A percentile compares a stretch with the other conserved stretches of the same genome.
phyloP scores from a whole-genome alignment of 495 filamentous ascomycete genomes.

The Pseudomonodictys pantanalensis region DNA sequence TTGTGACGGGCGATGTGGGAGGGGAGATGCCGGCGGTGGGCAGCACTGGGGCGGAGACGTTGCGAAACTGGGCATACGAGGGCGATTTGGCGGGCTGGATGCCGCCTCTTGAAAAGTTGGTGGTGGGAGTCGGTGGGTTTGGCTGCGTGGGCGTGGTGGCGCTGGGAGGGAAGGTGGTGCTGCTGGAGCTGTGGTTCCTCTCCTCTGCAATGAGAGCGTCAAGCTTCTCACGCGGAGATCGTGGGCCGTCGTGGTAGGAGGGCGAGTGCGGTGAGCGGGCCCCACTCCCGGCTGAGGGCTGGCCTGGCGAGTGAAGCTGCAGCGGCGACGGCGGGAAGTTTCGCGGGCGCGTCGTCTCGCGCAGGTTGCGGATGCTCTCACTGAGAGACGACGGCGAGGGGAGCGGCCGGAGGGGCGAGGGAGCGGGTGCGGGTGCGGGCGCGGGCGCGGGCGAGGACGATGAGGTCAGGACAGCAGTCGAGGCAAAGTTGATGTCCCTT shows the following conservation, averaged over 20 bases:
- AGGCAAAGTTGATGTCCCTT: neutral
- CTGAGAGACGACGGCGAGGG: constrained; percentile 16
- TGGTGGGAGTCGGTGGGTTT: constrained; percentile 6
- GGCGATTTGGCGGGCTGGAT: constrained; percentile 10
- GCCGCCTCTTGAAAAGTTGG: constrained; percentile 9
- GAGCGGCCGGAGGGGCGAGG: neutral
- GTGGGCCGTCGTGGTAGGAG: constrained; percentile 30
- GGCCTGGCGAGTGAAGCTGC: constrained; percentile 2
- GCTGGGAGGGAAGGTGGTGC: too few species aligned
- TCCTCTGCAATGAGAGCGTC: constrained; percentile 37
- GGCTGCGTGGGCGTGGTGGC: constrained; percentile 19
- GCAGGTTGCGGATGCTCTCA: constrained; percentile 27
- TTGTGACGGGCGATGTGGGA: constrained; percentile 34
- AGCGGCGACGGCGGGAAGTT: constrained; percentile 16
- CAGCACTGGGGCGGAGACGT: constrained; percentile 37
- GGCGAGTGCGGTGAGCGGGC: constrained; percentile 15
- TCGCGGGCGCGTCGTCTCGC: constrained; percentile 20
- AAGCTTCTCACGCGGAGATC: constrained; percentile 37
- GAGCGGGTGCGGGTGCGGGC: neutral
- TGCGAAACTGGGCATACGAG: constrained; percentile 36
- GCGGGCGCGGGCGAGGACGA: neutral
- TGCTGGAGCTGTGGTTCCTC: constrained; percentile 4
- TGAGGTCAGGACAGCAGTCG: neutral
- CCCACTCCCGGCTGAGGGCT: neutral
- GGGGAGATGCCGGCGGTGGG: constrained; percentile 33